Base-by-base conservation (phyloP, 768 basidiomycete species). In the Mycena indigotica region DNA sequence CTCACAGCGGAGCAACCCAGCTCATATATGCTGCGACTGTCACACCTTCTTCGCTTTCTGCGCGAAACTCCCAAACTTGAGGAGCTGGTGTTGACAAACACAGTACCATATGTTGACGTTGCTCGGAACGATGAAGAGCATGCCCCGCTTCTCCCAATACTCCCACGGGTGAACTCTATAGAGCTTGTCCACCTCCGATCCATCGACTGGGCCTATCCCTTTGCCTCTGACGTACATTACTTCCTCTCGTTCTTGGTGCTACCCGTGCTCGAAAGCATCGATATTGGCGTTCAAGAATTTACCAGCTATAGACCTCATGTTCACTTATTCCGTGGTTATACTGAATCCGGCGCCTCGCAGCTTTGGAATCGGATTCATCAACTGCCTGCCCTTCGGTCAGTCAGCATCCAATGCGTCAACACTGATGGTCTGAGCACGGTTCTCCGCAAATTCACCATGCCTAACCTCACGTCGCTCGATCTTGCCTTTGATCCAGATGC, bases 201-300 rank as follows among this genome's bases (percentile, higher is more conserved):
- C n/a, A 64, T 84, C 41, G 77, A 79, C 28, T 83, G 81, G 80
- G 78, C 73, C 44, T 78, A 73, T 57, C 79, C 79, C 17, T 75
- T 70, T 50, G 66, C 74, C 45, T 68, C 65, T 32, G 80, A 80
- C 49, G 63, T 82, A 44, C 73, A 76, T 51, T 68, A 73, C 28
- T 71, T 84, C 44, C 65, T 83, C 57, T 74, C 76, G 21, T 72
- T 80, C 60, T 56, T 82, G 53, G 57, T 64, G 39, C 58, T 72
- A 13, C 80, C 81, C 8, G 66, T 55, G 28, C 72, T 83, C 54
- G 75, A 78, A 53, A 74, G 68, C 50, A 69, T 81, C 58, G 79
- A 81, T 52, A 66, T 83, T 40, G 73, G 72, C 62, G 68, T 82
- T n/a, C 74, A 76, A 26, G 74, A 68, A 29, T 44, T 62, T 28